Base-by-base conservation (phyloP, 1,284 basidiomycete genomes). In the Pseudozyma hubeiensis region DNA sequence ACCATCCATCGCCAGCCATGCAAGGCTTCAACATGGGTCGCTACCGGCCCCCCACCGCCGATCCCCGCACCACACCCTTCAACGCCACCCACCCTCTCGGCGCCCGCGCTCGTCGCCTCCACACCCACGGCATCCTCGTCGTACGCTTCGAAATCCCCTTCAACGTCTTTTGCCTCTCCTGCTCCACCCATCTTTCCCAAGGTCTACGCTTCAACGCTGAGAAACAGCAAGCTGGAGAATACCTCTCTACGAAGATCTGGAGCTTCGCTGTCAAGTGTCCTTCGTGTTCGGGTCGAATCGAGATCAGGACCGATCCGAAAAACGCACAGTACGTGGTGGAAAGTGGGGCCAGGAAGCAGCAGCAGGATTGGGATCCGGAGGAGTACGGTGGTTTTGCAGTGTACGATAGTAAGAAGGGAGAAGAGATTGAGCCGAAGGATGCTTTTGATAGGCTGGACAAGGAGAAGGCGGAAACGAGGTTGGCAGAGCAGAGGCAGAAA, bases 181-280 rank as follows among this genome's bases (percentile, higher is more conserved):
- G 75, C 46, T 8, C 54, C 29, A 17, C 52, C n/a, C 79, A 69
- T 44, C 49, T 82, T 19, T 64, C 65, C 4, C 80, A 81, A 57
- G 81, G 81, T 4, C 59, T 68, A 0, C 92, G 97, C 2, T 99
- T 97, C 87, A 99, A 99, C 80, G 97, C 97, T 0, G 94, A 97
- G 85, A 99, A 99, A 88, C 91, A 91, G 86, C 97, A 96, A 85
- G 89, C 97, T 17, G 97, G 95, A n/a, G 90, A 89, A 72, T 99
- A 99, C 86, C 93, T 93, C 81, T 92, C 91, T 24, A 98, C 95
- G 0, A 93, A 94, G 3, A 97, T 99, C 56, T 98, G 88, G 84
- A 91, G 90, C 0, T 99, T 99, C 84, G 88, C 92, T 40, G 99
- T 96, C 86, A 99, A 98, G 87, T 99, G 97, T 82, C 93, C 97